Conservation (phyloP, 257 asterid genomes). For the Fraxinus quadrangulata region DNA sequence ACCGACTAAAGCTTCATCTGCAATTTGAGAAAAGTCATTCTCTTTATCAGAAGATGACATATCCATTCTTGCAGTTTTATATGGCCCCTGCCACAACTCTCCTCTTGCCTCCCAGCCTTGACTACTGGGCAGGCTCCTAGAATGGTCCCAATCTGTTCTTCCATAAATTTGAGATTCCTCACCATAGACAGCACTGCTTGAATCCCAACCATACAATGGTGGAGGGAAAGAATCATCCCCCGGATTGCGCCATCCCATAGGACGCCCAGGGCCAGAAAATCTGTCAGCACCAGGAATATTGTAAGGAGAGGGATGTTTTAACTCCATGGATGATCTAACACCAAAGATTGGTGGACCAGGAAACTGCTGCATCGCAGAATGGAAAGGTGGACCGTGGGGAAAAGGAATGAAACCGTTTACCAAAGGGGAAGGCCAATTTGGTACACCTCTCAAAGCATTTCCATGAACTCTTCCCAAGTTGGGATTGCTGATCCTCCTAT, state of each 20-base stretch:
- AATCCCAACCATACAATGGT: constrained; percentile 77
- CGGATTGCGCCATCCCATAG: constrained; percentile 83
- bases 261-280: constrained; percentile 74
- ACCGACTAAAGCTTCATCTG: constrained; percentile 31
- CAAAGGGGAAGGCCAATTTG: constrained; percentile 90
- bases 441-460: constrained; percentile 88
- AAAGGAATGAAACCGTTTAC: constrained; percentile 91
- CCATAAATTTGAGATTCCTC: constrained; percentile 81
- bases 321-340: constrained; percentile 82
- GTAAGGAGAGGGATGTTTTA: constrained; percentile 73
- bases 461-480: constrained; percentile 78
- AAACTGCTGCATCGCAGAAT: constrained; percentile 80
- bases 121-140: constrained; percentile 45
- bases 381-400: constrained; percentile 84
- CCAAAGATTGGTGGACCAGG: constrained; percentile 77
- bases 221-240: constrained; percentile 58
- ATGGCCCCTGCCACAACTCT: constrained; percentile 73
- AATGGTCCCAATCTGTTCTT: constrained; percentile 83
- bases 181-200: constrained; percentile 62
- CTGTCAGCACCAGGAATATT: constrained; percentile 79
- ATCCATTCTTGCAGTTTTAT: constrained; percentile 58
- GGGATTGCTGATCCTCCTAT: constrained; percentile 77
- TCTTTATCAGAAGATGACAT: constrained; percentile 61
- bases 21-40: constrained; percentile 37
- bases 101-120: constrained; percentile 65